phyloP scores from a whole-genome alignment of 2,329 filamentous ascomycete genomes.

The Tolypocladium endophyticum region DNA sequence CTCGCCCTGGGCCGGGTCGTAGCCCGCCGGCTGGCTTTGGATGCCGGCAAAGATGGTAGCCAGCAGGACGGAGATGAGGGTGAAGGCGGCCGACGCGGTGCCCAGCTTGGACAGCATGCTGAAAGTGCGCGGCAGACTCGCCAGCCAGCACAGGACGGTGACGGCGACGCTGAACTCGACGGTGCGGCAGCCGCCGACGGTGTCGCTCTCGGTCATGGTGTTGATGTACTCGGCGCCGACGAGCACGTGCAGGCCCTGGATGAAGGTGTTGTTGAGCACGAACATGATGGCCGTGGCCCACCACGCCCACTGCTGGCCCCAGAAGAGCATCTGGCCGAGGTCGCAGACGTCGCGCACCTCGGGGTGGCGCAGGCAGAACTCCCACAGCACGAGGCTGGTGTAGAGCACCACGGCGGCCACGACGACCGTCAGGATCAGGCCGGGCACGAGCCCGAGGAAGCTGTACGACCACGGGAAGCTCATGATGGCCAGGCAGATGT shows the following conservation, averaged over 20 bases:
- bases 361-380: conserved; percentile 83
- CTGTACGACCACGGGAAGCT: conserved; percentile 93
- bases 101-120: conserved; percentile 68
- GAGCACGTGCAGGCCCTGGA: conserved; percentile 72
- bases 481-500: conserved; percentile 89
- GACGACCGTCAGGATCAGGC: conserved; percentile 68
- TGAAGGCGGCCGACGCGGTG: conserved; percentile 73
- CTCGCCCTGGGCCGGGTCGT: conserved; percentile 45
- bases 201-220: conserved; percentile 64
- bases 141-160: conserved; percentile 64
- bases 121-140: conserved; percentile 79
- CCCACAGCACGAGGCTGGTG: conserved; percentile 55
- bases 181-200: conserved; percentile 57
- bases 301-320: conserved; percentile 66
- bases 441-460: conserved; percentile 75
- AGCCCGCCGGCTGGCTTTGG: conserved; percentile 62
- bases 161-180: conserved; percentile 70
- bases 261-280: conserved; percentile 87
- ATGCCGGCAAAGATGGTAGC: conserved; percentile 74
- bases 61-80: conserved; percentile 78
- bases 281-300: conserved; percentile 74
- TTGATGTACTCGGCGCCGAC: conserved; percentile 82
- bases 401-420: conserved; percentile 74
- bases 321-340: conserved; percentile 91
- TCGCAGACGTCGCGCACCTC: conserved; percentile 90